Percentiles rank a stretch among this genome's conserved stretches.
Conservation (phyloP, 148 eudicot genomes). For the Fagopyrum homotropicum region DNA sequence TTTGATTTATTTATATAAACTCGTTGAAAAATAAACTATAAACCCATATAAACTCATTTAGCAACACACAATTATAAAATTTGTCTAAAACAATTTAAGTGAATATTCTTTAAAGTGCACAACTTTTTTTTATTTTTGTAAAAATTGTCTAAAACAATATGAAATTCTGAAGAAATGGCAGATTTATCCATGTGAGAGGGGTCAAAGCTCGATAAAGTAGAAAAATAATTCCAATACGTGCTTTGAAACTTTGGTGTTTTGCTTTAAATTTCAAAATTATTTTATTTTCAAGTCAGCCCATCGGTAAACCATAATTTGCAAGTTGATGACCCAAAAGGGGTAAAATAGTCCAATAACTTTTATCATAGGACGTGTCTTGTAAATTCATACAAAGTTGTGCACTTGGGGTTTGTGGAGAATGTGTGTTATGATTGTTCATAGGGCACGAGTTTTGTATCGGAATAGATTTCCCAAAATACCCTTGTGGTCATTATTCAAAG, state of each 20-base stretch:
- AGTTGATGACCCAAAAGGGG: neutral
- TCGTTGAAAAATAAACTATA: too few relatives aligned
- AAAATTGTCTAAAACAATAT: too few relatives aligned
- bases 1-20: too few relatives aligned
- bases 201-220: conserved; percentile 12
- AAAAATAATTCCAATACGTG: neutral
- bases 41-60: too few relatives aligned
- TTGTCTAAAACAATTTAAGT: too few relatives aligned
- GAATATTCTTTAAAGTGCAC: too few relatives aligned
- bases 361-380: neutral
- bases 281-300: conserved; percentile 4
- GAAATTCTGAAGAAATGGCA: conserved; percentile 8
- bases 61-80: too few relatives aligned
- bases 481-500: conserved; percentile 14
- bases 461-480: conserved; percentile 14
- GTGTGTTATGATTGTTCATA: neutral
- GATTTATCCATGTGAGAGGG: conserved; percentile 8
- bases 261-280: conserved; percentile 5
- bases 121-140: too few relatives aligned
- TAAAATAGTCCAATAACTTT: neutral
- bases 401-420: conserved; percentile 10
- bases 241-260: conserved; percentile 4
- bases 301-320: neutral
- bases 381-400: neutral
- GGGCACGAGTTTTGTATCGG: conserved; percentile 9